Evolutionary conservation across 345 rosid genomes (phyloP), one percentile per base, ranked within the genome.

Genomic region (Citrus cavaleriei): DNA sequence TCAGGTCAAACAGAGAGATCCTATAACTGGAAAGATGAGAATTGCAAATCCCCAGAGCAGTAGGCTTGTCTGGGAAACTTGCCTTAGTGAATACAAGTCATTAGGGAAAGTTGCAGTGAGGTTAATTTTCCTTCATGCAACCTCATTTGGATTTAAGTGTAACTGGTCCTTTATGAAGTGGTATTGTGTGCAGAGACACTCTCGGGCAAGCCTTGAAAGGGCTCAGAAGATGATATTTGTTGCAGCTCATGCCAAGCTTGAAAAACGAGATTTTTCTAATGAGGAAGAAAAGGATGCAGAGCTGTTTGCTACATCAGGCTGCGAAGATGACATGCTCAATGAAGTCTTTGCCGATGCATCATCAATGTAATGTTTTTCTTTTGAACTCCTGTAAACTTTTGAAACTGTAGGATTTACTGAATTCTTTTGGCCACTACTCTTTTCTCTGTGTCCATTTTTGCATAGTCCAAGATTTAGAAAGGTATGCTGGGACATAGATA

Each of bases 11-110:
- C 87, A 85, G 78, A 80, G 79, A 68, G 92, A 89, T 75, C 86
- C 90, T 21, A 68, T 80, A 72, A 89, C 89, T 4, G 90, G 92
- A 32, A 89, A 87, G 84, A 80, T 89, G 92, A 87, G 77, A 81
- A 83, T 85, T n/a, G 92, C 89, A 37, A 87, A 87, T 74, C 92
- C 92, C 42, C 90, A 89, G 74, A 87, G 90, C 77, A 83, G 90
- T 54, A 89, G 92, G 70, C 83, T 89, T 59, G 90, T 89, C n/a
- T 89, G 92, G 92, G 92, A 89, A 81, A 89, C 92, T 71, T 85
- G 90, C 75, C 81, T 89, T 42, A 84, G 89, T 59, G 88, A 89
- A 62, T 89, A 85, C 78, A 89, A 89, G 77, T 83, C 89, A 64
- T 62, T 89, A 55, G 89, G 89, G 61, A 89, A 85, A 62, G 85